Conservation (phyloP, 2,329 filamentous ascomycete genomes). For the Rutstroemia sydowiana region DNA sequence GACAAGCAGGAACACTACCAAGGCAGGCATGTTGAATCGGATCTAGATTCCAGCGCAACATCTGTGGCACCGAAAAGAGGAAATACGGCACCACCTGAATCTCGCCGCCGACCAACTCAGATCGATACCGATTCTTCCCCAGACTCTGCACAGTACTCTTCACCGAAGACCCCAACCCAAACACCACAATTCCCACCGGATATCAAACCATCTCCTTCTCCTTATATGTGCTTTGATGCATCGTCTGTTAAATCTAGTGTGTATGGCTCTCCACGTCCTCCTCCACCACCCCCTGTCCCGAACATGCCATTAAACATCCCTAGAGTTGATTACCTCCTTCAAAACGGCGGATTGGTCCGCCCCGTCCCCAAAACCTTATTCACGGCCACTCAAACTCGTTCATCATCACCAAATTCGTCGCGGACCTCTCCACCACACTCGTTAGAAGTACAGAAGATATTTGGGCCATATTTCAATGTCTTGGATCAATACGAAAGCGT, state of each 20-base stretch:
- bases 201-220: slow-evolving; percentile 27
- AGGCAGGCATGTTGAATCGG: slow-evolving; percentile 24
- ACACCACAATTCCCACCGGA: slow-evolving; percentile 39
- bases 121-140: slow-evolving; percentile 35
- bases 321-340: slow-evolving; percentile 84
- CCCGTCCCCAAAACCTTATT: slow-evolving; percentile 69
- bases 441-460: slow-evolving; percentile 64
- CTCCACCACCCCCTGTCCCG: slow-evolving; percentile 64
- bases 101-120: slow-evolving; percentile 14
- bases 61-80: slow-evolving; percentile 33
- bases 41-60: slow-evolving; percentile 33
- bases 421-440: slow-evolving; percentile 19
- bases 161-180: slow-evolving; percentile 54
- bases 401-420: slow-evolving; percentile 45
- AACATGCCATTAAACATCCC: slow-evolving; percentile 57
- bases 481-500: slow-evolving; percentile 83
- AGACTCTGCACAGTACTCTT: slow-evolving; percentile 45
- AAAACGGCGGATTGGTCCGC: slow-evolving; percentile 73
- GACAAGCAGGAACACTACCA: slow-evolving; percentile 29
- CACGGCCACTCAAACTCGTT: slow-evolving; percentile 44
- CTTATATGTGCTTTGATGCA: slow-evolving; percentile 33
- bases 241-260: slow-evolving; percentile 22
- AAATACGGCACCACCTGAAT: slow-evolving; percentile 35
- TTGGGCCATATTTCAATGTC: slow-evolving; percentile 73
- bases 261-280: slow-evolving; percentile 40